Percentiles rank a stretch among this genome's conserved stretches.
These are phyloP conservation scores for Leishmania guyanensis DNA, from an alignment of 208 protist genomes.

Conservation along the genomic window DNA sequence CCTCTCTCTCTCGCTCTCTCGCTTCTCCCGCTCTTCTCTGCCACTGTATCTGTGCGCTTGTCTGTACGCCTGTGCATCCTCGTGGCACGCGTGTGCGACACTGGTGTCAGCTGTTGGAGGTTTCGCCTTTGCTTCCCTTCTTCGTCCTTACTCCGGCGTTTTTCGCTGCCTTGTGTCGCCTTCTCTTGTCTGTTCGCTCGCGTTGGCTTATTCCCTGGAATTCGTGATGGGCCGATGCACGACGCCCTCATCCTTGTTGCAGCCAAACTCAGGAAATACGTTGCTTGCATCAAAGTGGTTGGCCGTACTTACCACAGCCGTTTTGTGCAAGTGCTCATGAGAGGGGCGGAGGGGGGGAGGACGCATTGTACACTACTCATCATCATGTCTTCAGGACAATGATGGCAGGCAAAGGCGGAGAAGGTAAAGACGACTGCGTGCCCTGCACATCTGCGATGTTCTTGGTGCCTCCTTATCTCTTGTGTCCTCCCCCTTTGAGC, in stretches of 20 bases:
- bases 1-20: too few relatives aligned
- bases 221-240: too few relatives aligned
- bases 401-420: background rate
- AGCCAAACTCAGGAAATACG: background rate
- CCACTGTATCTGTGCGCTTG: background rate
- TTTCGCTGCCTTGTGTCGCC: background rate
- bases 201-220: background rate
- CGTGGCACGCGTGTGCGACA: background rate
- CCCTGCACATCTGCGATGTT: background rate
- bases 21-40: background rate
- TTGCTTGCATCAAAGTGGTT: background rate
- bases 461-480: background rate
- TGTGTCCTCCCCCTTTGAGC: background rate
- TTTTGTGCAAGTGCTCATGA: background rate
- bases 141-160: background rate
- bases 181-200: background rate
- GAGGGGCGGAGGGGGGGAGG: background rate
- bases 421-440: background rate
- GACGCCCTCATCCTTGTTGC: too few relatives aligned
- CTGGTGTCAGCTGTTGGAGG: too few relatives aligned
- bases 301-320: background rate
- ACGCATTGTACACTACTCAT: background rate
- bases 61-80: background rate
- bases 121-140: too few relatives aligned
- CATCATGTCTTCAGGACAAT: background rate